phyloP scores from a whole-genome alignment of 2,329 filamentous ascomycete genomes.

The Alternaria novae-zelandiae region DNA sequence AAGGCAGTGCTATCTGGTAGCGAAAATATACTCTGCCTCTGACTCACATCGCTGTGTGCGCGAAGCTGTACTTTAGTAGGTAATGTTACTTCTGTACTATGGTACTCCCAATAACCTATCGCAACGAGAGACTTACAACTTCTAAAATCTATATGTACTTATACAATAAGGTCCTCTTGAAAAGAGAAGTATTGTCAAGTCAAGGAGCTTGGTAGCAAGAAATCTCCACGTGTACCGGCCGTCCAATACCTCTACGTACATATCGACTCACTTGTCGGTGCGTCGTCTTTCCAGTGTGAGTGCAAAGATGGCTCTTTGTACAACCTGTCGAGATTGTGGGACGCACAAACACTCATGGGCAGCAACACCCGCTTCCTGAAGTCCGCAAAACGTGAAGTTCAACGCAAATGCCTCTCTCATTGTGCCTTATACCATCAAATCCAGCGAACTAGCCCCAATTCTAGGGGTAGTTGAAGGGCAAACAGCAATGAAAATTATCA shows the following conservation, averaged over 20 bases:
- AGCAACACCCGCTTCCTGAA: background rate
- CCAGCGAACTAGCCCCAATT: background rate
- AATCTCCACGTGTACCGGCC: background rate
- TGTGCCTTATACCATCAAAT: background rate
- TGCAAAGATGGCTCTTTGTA: background rate
- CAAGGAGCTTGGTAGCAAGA: too few relatives aligned
- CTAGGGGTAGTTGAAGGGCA: background rate
- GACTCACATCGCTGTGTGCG: too few relatives aligned
- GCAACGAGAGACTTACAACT: too few relatives aligned
- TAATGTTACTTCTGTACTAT: too few relatives aligned
- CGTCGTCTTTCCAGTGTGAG: fast-evolving
- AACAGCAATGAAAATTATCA: background rate
- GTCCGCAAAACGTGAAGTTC: background rate
- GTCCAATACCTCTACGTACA: background rate
- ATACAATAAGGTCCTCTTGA: too few relatives aligned
- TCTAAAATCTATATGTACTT: too few relatives aligned
- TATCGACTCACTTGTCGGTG: background rate
- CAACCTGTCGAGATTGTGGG: background rate
- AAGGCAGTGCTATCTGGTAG: background rate
- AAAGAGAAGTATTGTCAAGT: too few relatives aligned
- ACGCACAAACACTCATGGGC: background rate
- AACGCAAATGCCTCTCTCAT: background rate
- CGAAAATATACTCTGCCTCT: too few relatives aligned
- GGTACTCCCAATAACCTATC: too few relatives aligned
- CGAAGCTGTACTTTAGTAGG: too few relatives aligned